Evolutionary conservation across 73 alveolate species (phyloP), one percentile per base, ranked within the genome.

Genomic region (Tetrahymena thermophila): DNA sequence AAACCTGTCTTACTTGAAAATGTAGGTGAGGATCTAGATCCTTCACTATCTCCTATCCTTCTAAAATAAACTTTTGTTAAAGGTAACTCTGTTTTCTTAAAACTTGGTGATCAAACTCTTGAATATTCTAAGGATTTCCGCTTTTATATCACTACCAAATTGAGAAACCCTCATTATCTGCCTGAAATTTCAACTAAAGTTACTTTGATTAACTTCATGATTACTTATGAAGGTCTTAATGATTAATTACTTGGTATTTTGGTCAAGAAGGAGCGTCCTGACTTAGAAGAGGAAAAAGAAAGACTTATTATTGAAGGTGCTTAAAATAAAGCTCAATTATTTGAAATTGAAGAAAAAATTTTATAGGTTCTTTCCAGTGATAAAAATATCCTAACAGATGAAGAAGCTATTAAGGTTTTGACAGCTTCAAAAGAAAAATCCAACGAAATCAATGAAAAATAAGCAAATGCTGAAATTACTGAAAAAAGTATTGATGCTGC

Each of bases 241-340:
- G 99, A 99, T 95, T 99, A 99, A 96, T 96, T 99, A 96, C 96
- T 99, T 96, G 98, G 98, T 95, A 96, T 98, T 55, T 99, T 99
- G 85, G 99, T 99, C 35, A 98, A 98, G 94, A 98, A 99, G 89
- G 99, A 99, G 96, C 99, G 99, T 93, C 99, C 99, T n/a, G 99
- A 98, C 94, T 96, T 99, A 16, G 99, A 99, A 93, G 99, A 98
- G 37, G 99, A 98, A 93, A 98, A 98, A 98, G 99, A 99, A 85
- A 98, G 99, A 93, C 94, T 99, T 93, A 98, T 99, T 84, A 97
- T 99, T 35, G 99, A 99, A 89, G 98, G 98, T 35, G 99, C 99
- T 21, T 97, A 98, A 93, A 99, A 99, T 98, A 98, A 98, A 98
- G 98, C 97, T 0, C 97, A 97, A 96, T 96, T 97, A 55, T 97